phyloP scores from a whole-genome alignment of 805 yeast species.

The Saturnispora zaruensis region DNA sequence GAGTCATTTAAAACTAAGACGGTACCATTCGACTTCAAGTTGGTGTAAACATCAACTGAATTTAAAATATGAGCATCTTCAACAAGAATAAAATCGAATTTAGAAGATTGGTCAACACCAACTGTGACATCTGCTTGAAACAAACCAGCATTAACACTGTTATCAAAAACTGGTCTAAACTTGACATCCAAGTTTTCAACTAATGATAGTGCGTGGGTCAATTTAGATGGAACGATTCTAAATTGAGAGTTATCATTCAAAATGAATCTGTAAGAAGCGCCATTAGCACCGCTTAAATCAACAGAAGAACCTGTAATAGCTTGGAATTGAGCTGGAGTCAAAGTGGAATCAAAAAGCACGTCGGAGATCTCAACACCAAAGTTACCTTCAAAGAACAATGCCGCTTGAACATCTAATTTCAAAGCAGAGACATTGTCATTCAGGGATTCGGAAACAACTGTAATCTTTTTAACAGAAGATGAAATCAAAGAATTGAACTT shows the following conservation, averaged over 20 bases:
- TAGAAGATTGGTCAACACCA: slow-evolving; percentile 34
- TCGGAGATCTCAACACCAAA: slow-evolving; percentile 40
- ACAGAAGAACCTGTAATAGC: slow-evolving; percentile 8
- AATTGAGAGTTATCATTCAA: slow-evolving; percentile 54
- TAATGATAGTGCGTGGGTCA: slow-evolving; percentile 64
- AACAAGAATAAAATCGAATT: slow-evolving; percentile 58
- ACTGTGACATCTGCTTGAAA: slow-evolving; percentile 54
- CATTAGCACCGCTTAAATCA: slow-evolving; percentile 4
- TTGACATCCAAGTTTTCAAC: slow-evolving; percentile 44
- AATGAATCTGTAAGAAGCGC: slow-evolving; percentile 49
- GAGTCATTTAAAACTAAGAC: slow-evolving; percentile 37
- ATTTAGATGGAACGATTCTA: slow-evolving; percentile 48
- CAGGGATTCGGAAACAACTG: slow-evolving; percentile 55
- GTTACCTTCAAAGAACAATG: slow-evolving; percentile 47
- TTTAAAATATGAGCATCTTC: slow-evolving; percentile 50
- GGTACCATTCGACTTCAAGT: slow-evolving; percentile 48
- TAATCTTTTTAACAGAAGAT: slow-evolving; percentile 44
- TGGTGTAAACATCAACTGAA: slow-evolving; percentile 52
- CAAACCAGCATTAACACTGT: slow-evolving; percentile 61
- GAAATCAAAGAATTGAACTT: slow-evolving; percentile 58
- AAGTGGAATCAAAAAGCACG: slow-evolving; percentile 31
- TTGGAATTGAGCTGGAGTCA: slow-evolving; percentile 27
- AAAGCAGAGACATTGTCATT: slow-evolving; percentile 32
- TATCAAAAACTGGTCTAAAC: slow-evolving; percentile 64
- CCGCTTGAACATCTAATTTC: slow-evolving; percentile 64